These are phyloP conservation scores for Clathrus columnatus DNA, from an alignment of 768 basidiomycete genomes.

Conservation along the genomic window DNA sequence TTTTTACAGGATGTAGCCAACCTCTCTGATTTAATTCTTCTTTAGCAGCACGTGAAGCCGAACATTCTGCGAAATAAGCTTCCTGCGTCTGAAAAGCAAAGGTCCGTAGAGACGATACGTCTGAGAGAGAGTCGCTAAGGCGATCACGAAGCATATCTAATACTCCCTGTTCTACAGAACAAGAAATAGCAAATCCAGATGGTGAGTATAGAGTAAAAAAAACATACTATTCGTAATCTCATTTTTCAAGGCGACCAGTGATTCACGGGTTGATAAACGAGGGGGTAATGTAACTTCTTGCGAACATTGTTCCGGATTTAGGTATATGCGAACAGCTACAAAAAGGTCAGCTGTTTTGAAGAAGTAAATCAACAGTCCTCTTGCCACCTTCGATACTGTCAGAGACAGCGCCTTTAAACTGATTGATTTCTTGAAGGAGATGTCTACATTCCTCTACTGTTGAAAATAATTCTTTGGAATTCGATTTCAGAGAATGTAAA, in stretches of 20 bases:
- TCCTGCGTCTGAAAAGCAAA: constrained; percentile 1
- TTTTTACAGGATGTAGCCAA: not conserved
- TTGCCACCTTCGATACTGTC: not conserved
- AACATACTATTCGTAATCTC: constrained; percentile 4
- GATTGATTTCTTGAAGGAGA: not conserved
- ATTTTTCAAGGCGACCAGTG: not conserved
- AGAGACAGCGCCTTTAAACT: not conserved
- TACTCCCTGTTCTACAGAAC: constrained; percentile 9
- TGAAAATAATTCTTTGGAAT: constrained; percentile 1
- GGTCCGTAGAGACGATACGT: not conserved
- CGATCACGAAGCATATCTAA: constrained; percentile 11
- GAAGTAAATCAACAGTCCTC: not conserved
- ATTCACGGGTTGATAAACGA: not conserved
- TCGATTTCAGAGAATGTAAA: not conserved
- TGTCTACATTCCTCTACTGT: not conserved
- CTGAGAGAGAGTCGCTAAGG: constrained; percentile 5
- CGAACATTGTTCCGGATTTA: not conserved
- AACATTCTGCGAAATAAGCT: constrained; percentile 2
- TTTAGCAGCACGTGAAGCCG: not conserved
- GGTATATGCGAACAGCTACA: not conserved
- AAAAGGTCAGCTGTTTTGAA: not conserved
- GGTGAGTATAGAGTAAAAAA: not conserved
- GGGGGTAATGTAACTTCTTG: too few relatives aligned
- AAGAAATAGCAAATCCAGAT: not conserved
- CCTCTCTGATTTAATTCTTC: not conserved